Evolutionary conservation across 148 eudicot genomes (phyloP), one percentile per base, ranked within the genome.

Genomic region (Vaccinium macrocarpon): DNA sequence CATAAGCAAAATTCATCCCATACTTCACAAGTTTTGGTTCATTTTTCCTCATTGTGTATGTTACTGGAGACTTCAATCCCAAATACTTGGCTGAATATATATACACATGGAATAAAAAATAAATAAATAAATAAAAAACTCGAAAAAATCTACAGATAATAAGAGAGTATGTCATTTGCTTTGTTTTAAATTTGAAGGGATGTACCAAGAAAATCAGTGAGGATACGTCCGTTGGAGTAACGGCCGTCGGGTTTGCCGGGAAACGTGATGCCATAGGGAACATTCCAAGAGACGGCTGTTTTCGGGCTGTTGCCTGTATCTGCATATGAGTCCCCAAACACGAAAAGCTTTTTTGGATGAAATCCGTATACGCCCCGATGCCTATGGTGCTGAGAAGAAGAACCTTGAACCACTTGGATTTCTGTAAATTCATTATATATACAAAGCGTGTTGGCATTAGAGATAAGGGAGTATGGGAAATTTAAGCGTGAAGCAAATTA

Each of bases 271-370:
- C 98, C 98, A 48, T 94, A 94, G 0, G 98, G 98, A 1, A 53
- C 70, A 50, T 87, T 89, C 98, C 98, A 95, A 11, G 92, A 81
- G 19, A 9, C 14, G 0, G 87, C 73, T 0, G 88, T 14, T 71
- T 82, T 87, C 12, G 82, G 82, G 76, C 38, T 81, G 81, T 94
- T 95, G 0, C 98, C 98, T 0, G 97, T 92, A 72, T 95, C 98
- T 0, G 90, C 98, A 55, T 96, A 96, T 0, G 98, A 96, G 82
- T 96, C 98, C 55, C 98, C 98, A 35, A 96, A 96, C 5, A 93
- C 98, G 70, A 96, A 94, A 27, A 96, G 84, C 88, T 88, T 93
- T n/a, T 85, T 79, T 0, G 81, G 72, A 2, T 66, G 64, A 53
- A 75, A 70, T 68, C 77, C 76, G 1, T 55, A 46, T 0, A 59